A percentile compares a stretch with the other conserved stretches of the same genome.
Conservation (phyloP, 305 asterid genomes). For the Plantago rigida region DNA sequence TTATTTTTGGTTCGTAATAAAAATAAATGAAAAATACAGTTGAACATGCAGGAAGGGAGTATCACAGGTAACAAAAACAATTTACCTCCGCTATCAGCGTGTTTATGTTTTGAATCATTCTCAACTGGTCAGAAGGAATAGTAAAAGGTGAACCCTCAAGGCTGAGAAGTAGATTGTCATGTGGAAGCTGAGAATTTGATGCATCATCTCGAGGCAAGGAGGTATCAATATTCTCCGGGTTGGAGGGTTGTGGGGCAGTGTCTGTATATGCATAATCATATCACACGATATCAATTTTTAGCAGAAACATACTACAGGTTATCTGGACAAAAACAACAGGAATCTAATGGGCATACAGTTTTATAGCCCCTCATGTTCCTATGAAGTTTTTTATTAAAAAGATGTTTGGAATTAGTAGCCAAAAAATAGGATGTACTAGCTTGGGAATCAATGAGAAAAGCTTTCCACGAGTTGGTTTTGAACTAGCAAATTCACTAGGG, state of each 20-base stretch:
- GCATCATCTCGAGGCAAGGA: constrained; percentile 34
- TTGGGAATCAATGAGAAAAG: not conserved
- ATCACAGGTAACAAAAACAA: constrained; percentile 20
- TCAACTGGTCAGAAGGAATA: constrained; percentile 82
- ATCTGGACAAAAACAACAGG: not conserved
- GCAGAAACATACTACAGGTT: constrained; percentile 12
- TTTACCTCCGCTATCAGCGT: constrained; percentile 75
- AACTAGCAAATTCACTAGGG: not conserved
- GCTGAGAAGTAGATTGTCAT: constrained; percentile 40
- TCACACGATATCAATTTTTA: constrained; percentile 24
- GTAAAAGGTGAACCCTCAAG: constrained; percentile 44
- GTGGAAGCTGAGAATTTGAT: constrained; percentile 37
- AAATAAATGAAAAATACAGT: constrained; percentile 18
- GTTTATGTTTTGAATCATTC: constrained; percentile 70
- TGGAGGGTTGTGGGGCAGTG: constrained; percentile 30
- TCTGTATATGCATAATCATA: constrained; percentile 30
- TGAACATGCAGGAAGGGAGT: constrained; percentile 3
- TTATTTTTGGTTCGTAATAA: constrained; percentile 20
- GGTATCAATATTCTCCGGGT: constrained; percentile 31
- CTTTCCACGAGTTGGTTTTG: not conserved
- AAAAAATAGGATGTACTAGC: not conserved
- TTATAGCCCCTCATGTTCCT: not conserved
- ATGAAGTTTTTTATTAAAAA: not conserved
- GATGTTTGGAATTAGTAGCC: not conserved
- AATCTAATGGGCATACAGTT: not conserved